These are phyloP conservation scores for Stephanodiscus triporus DNA, from an alignment of 108 stramenopile genomes.

Conservation along the genomic window DNA sequence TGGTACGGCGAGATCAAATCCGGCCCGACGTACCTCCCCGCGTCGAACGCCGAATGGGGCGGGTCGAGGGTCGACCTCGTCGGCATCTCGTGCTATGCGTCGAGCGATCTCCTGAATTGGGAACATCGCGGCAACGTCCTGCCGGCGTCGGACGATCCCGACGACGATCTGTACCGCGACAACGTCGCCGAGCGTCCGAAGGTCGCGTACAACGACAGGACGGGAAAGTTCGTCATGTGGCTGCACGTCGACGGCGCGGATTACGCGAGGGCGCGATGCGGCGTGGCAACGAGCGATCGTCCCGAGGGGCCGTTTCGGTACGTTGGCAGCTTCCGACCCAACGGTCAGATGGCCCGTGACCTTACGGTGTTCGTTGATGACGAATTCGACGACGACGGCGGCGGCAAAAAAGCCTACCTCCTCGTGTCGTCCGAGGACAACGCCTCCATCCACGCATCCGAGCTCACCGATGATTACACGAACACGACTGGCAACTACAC, in stretches of 20 bases:
- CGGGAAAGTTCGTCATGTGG: slow-evolving; percentile 36
- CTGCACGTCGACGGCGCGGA: slow-evolving; percentile 28
- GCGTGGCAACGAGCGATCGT: slow-evolving; percentile 15
- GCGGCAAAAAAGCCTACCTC: slow-evolving; percentile 12
- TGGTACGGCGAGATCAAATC: slow-evolving; percentile 38
- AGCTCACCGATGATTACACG: slow-evolving; percentile 23
- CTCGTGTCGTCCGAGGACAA: slow-evolving; percentile 30
- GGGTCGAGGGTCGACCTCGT: slow-evolving; percentile 28
- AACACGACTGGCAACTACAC: slow-evolving; percentile 16
- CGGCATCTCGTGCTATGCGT: slow-evolving; percentile 28
- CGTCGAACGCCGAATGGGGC: slow-evolving; percentile 28
- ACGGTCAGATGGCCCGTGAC: slow-evolving; percentile 33
- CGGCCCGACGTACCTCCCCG: slow-evolving; percentile 15
- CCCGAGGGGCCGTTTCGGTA: slow-evolving; percentile 24
- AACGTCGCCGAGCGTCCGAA: slow-evolving; percentile 25
- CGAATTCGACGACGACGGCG: not conserved
- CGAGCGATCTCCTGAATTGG: slow-evolving; percentile 24
- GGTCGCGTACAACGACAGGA: slow-evolving; percentile 27
- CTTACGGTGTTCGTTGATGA: slow-evolving; percentile 31
- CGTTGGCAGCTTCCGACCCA: slow-evolving; percentile 17
- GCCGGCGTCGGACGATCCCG: slow-evolving; percentile 3
- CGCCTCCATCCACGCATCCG: slow-evolving; percentile 23
- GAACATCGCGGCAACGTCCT: slow-evolving; percentile 13
- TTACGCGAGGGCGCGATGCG: slow-evolving; percentile 24
- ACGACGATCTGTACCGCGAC: slow-evolving; percentile 26